Base-by-base conservation (phyloP, 2,329 filamentous ascomycete species). In the Alternaria rosae region DNA sequence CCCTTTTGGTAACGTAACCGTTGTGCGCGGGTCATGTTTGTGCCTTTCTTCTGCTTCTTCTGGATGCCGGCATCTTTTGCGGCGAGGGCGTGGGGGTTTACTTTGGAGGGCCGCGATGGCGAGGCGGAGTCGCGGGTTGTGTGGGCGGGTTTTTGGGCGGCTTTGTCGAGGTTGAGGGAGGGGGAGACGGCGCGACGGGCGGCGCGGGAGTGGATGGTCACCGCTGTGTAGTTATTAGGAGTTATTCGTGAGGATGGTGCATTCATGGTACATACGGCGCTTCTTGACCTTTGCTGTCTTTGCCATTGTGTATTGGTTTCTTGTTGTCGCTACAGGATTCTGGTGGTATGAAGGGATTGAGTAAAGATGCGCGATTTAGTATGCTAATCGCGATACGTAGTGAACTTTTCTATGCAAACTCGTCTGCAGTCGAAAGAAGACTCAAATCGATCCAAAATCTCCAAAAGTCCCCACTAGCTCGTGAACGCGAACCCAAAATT, bases 21-120 rank as follows among this genome's bases (percentile, higher is more conserved):
- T 74, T 89, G 87, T 8, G 83, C 81, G 53, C 84, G 83, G 25
- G 82, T 85, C 68, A 85, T 67, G 25, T 57, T 61, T 28, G 62
- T 65, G 41, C 47, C 45, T 20, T 79, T 79, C 70, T 87, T 87
- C 62, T 82, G 80, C 76, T 88, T 91, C 80, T 90, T 92, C 79
- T 92, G 93, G 57, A 94, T 85, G 28, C 92, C 92, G 17, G 88
- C 85, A 74, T 89, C 87, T 68, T 91, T 89, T 15, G 89, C 87
- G 41, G 88, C 87, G 42, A 93, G 87, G 17, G 92, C 85, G n/a
- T 91, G 68, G 76, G 74, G 73, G 52, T 77, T 73, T 52, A 70
- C 41, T 53, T 62, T 56, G 10, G 73, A 65, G 65, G 73, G 68
- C 62, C 70, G 57, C 2, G 67, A 62, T 3, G 69, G 70, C 5